Base-by-base conservation (phyloP, 108 stramenopile genomes). In the Discostella pseudostelligera region DNA sequence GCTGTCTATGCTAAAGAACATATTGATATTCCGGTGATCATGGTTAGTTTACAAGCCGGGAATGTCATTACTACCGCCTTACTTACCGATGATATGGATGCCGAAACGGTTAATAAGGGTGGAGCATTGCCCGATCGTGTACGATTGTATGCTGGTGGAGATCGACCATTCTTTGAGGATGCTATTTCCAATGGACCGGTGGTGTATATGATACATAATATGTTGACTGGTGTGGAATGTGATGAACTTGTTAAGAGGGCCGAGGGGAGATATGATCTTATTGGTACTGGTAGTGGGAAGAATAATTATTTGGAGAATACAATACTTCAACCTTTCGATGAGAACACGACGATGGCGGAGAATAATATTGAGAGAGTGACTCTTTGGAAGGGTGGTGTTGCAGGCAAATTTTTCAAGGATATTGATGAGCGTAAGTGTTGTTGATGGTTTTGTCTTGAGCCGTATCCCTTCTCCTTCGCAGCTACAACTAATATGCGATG, bases 101-200 rank as follows among this genome's bases (percentile, higher is more conserved):
- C 67, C 37, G 64, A 69, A 8, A 82, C 83, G 36, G 76, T 87
- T 56, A 82, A 80, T 26, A 79, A 25, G 71, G 83, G 61, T 43
- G 78, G 26, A 4, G 65, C 64, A 8, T 49, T 83, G 66, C 82
- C 82, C 8, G 82, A 80, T 39, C 67, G 82, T 37, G 83, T 95
- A 13, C 65, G 94, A 26, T 64, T 95, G 20, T 95, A 95, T 69
- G 88, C 89, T 8, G 94, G 89, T 28, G 94, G 89, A 4, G 94
- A 95, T 47, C 70, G 94, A 25, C 94, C 94, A n/a, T 95, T 92
- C 65, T 95, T 92, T 65, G 94, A 95, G 69, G 94, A 95, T 71
- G 88, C 87, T 10, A 74, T 81, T 12, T 67, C 85, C 1, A 39
- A 49, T 2, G 46, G 67, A 4, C 94, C 94, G 0, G 61, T 85